Evolutionary conservation across 768 basidiomycete species (phyloP).

Genomic region (Polyporus arcularius): DNA sequence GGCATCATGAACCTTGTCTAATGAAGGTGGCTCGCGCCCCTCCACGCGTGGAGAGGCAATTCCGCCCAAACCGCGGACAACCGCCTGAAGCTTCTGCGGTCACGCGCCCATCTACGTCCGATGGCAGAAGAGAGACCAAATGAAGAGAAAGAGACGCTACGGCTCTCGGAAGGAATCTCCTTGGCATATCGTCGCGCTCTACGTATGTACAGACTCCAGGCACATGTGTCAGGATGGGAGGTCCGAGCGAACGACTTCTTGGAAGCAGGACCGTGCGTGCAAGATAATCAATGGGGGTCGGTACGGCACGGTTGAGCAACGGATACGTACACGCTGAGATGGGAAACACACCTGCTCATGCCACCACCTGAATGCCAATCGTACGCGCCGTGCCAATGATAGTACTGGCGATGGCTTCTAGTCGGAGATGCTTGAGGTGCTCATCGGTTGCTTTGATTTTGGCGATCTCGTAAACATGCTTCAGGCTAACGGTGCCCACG

Average conservation of each 20-base stretch:
- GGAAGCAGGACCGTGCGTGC: conserved; percentile 3
- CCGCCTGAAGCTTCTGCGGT: conserved; percentile 5
- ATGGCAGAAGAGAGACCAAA: conserved; percentile 12
- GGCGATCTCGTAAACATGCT: conserved; percentile 98
- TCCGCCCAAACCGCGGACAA: not conserved
- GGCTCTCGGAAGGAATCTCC: conserved; percentile 17
- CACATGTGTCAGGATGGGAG: conserved; percentile 13
- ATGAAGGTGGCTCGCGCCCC: conserved; percentile 3
- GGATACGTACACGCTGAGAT: conserved; percentile 14
- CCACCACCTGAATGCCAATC: conserved; percentile 87
- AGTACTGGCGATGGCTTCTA: conserved; percentile 87
- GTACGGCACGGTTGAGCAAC: conserved; percentile 15
- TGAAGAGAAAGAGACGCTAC: conserved; percentile 16
- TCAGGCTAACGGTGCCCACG: conserved; percentile 83
- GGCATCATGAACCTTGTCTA: conserved; percentile 22
- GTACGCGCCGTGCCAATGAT: conserved; percentile 88
- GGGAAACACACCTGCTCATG: conserved; percentile 47
- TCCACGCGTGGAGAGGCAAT: not conserved
- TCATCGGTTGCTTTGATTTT: conserved; percentile 94
- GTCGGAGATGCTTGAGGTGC: conserved; percentile 80
- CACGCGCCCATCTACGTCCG: conserved; percentile 14
- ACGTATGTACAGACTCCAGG: conserved; percentile 22
- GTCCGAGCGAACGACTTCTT: conserved; percentile 16
- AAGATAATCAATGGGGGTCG: conserved; percentile 15
- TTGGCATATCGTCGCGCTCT: conserved; percentile 16